Evolutionary conservation across 2,329 filamentous ascomycete species (phyloP), one percentile per base, ranked within the genome.

Genomic region (Sclerotinia borealis): DNA sequence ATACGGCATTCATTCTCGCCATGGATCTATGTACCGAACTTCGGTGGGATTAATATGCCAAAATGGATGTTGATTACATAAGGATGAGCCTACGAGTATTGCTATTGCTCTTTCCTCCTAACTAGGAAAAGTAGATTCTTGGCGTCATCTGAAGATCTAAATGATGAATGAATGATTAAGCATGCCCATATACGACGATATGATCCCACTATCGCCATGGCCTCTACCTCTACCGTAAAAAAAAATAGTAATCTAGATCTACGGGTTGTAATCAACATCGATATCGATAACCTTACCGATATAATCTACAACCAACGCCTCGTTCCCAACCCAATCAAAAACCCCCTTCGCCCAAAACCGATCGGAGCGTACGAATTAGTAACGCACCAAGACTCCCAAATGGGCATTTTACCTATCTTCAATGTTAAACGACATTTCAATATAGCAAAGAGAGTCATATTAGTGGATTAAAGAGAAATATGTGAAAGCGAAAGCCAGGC

Each of bases 311-410:
- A 29, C 5, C 25, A 29, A 25, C 27, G 27, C n/a, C 54, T 58
- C 54, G 54, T 58, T 58, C 54, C 39, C 54, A 58, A 25, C n/a
- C 54, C 54, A 58, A 58, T 58, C 39, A 45, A 34, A 56, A 34
- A 0, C 5, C 29, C 19, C 27, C 54, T 25, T 41, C 25, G 9
- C 8, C 29, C 5, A 8, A 19, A 25, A 11, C 22, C 13, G 3
- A 36, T 58, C 54, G 54, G 54, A 25, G 54, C 39, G 4, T 25
- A 43, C 39, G 54, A 58, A 58, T 34, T 8, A 13, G n/a, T 45
- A 17, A 29, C 41, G 54, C 54, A 11, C 29, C 54, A 45, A 15
- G 11, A 34, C 41, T 15, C 29, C 39, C 34, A 22, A 19, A 45
- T 45, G 22, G 54, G 54, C 39, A 34, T 45, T 39, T 31, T 13